These are phyloP conservation scores for Beauveria australis DNA, from an alignment of 2,329 filamentous ascomycete species.

Conservation along the genomic window DNA sequence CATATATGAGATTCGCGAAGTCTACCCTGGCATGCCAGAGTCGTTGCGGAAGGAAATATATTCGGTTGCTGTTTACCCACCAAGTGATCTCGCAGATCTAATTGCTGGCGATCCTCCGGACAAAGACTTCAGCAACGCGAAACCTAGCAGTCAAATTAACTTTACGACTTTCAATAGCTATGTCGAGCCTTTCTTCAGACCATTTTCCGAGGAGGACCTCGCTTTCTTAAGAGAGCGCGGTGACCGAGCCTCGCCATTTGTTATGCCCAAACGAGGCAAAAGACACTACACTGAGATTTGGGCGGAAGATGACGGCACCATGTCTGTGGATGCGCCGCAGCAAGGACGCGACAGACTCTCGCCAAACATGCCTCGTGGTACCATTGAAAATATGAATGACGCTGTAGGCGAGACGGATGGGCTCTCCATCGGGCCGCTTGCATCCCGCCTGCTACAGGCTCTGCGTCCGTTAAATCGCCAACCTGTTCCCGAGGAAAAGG, in stretches of 20 bases:
- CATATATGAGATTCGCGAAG: conserved; percentile 80
- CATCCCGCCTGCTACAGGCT: conserved; percentile 70
- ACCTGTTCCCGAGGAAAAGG: conserved; percentile 48
- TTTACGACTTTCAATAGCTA: conserved; percentile 90
- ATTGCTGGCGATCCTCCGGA: conserved; percentile 87
- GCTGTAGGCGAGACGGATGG: conserved; percentile 82
- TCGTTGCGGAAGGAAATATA: conserved; percentile 85
- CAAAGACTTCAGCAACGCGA: conserved; percentile 90
- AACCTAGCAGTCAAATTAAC: conserved; percentile 88
- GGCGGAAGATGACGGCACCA: conserved; percentile 84
- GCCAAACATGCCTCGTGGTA: conserved; percentile 75
- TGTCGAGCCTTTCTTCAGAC: conserved; percentile 83
- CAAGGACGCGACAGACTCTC: conserved; percentile 58
- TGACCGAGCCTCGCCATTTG: conserved; percentile 73
- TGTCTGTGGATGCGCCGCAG: conserved; percentile 60
- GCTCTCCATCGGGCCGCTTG: conserved; percentile 78
- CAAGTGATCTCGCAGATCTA: conserved; percentile 69
- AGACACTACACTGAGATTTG: conserved; percentile 84
- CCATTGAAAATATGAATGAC: conserved; percentile 79
- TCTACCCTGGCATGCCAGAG: conserved; percentile 67
- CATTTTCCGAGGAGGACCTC: conserved; percentile 86
- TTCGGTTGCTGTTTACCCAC: conserved; percentile 77
- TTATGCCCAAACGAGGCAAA: conserved; percentile 77
- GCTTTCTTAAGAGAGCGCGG: conserved; percentile 86
- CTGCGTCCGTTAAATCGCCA: conserved; percentile 67